Base-by-base conservation (phyloP, 441 rosid species). In the Omphalea diandra region DNA sequence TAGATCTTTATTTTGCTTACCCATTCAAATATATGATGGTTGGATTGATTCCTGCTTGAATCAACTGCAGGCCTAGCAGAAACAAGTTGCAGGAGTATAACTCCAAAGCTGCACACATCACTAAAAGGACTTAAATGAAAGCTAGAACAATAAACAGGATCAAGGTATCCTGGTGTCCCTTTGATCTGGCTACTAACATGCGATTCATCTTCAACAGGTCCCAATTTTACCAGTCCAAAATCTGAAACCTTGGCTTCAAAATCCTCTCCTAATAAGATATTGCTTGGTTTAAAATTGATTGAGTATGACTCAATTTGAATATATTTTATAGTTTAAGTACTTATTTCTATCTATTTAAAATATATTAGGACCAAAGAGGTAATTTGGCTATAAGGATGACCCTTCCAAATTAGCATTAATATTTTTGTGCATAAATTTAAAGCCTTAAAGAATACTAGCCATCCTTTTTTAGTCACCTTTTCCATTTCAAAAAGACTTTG, bases 91-190 rank as follows among this genome's bases (percentile, higher is more conserved):
- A 89, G 72, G 50, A 87, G 91, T 53, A 89, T 87, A 27, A 89
- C 91, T 2, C 91, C 91, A 32, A 89, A 87, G 73, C 90, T 84
- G 68, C 79, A 87, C 12, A 83, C 87, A 55, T 84, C 94, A 32
- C 84, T 87, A 12, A 82, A 80, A 4, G 85, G 86, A 69, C 85
- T 84, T 57, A 85, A 69, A 73, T 89, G 90, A 49, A 69, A 80
- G 65, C 83, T 87, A 1, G 84, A 76, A 49, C 85, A 89, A 46
- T 87, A 85, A 12, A 90, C 88, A 70, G 88, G 94, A 61, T 87
- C 94, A 71, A 87, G 87, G 79, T 87, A 87, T 0, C 91, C 91
- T 3, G 90, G 88, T 3, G 94, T 88, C 36, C 91, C 90, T 73
- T 85, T 87, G 69, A 88, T 76, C 73, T 83, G 90, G 77, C 83